Percentiles rank a stretch among this genome's conserved stretches.
phyloP scores from a whole-genome alignment of 371 early-diverging fungal genomes.

The Amoeboaphelidium protococcarum region DNA sequence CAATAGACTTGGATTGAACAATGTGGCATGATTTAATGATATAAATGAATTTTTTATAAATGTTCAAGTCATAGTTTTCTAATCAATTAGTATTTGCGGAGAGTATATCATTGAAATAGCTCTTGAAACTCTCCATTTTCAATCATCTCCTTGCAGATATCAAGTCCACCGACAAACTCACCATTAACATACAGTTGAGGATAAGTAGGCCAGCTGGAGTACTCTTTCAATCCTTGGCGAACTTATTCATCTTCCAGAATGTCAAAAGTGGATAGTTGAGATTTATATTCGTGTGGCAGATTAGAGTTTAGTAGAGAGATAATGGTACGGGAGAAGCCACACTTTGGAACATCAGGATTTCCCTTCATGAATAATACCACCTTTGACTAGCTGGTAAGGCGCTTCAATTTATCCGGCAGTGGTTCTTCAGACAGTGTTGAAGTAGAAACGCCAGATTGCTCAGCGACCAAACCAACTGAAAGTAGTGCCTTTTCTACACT shows the following conservation, averaged over 20 bases:
- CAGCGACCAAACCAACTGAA: background rate
- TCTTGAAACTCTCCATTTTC: constrained; percentile 43
- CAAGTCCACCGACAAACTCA: constrained; percentile 67
- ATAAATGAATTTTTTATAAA: too few relatives aligned
- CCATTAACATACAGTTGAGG: constrained; percentile 68
- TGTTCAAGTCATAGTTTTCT: too few relatives aligned
- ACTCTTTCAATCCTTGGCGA: constrained; percentile 56
- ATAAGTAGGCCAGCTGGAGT: constrained; percentile 72
- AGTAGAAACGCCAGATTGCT: background rate
- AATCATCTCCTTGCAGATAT: constrained; percentile 61
- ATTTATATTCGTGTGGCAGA: too few relatives aligned
- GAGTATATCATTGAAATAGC: too few relatives aligned
- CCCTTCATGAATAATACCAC: constrained; percentile 93
- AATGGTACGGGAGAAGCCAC: constrained; percentile 84
- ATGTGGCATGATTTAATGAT: too few relatives aligned
- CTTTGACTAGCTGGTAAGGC: constrained; percentile 17
- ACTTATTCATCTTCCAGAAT: constrained; percentile 67
- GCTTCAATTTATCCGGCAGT: background rate
- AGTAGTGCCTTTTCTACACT: background rate
- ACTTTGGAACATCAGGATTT: constrained; percentile 44
- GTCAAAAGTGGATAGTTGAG: too few relatives aligned
- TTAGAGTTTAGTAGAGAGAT: too few relatives aligned
- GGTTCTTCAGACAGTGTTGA: background rate
- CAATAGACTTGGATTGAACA: constrained; percentile 48
- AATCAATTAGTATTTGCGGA: too few relatives aligned